Percentiles rank a stretch among this genome's conserved stretches.
Evolutionary conservation across 2,329 filamentous ascomycete species (phyloP).

Genomic region (Penicillium sp.): DNA sequence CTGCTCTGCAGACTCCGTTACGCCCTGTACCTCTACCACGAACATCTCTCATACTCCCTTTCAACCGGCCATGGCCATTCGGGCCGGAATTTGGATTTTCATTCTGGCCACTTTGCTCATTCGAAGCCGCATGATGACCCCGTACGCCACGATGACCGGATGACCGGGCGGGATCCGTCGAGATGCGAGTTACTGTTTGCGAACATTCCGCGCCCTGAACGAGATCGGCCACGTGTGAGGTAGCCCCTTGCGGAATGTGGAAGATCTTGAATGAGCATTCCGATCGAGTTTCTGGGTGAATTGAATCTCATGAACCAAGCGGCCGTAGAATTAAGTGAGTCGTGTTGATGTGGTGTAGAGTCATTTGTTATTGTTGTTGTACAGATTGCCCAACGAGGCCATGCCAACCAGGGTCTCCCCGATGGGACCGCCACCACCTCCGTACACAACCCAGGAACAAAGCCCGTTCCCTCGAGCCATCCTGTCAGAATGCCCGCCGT

Average conservation of each 20-base stretch:
- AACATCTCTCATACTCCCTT: not conserved
- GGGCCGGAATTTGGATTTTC: not conserved
- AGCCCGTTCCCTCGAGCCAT: not conserved
- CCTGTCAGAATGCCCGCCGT: not conserved
- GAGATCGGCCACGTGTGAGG: slow-evolving; percentile 2
- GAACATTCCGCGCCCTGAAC: not conserved
- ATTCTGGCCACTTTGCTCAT: not conserved
- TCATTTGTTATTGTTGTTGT: not conserved
- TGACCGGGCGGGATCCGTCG: not conserved
- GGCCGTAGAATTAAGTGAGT: too few species aligned
- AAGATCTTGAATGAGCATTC: not conserved
- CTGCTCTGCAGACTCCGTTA: not conserved
- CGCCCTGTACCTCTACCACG: not conserved
- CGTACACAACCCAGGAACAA: not conserved
- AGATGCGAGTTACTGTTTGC: slow-evolving; percentile 3
- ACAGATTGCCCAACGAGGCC: not conserved
- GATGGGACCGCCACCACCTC: not conserved
- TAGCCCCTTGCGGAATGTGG: not conserved
- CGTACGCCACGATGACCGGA: slow-evolving; percentile 2
- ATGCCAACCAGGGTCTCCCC: not conserved
- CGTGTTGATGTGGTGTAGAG: not conserved
- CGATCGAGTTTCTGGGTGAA: not conserved
- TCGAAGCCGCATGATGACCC: not conserved
- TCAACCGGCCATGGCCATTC: not conserved
- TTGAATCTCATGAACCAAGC: too few species aligned